Evolutionary conservation across 441 rosid genomes (phyloP), one percentile per base, ranked within the genome.

Genomic region (Adansonia rubrostipa): DNA sequence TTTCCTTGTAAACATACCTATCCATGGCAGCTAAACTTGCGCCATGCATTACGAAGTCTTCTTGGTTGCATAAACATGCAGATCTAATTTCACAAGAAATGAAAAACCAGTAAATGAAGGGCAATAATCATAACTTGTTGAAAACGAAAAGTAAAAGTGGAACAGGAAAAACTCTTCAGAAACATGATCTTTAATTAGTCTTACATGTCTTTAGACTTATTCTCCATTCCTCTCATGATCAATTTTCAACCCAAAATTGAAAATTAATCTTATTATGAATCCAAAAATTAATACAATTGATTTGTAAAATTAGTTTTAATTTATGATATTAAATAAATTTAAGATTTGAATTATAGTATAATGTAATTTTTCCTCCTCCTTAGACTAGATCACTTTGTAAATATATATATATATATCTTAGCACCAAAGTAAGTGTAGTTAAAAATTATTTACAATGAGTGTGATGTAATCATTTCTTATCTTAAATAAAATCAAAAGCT

Each of bases 21-120:
- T 57, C 53, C 9, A 60, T 62, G 79, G 78, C 83, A 75, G 85
- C 85, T 74, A 24, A 80, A 50, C 33, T 75, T 65, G 79, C 81
- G 83, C 79, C 80, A 42, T 65, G 70, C 45, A 45, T 56, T 56
- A 24, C 77, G 77, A 57, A 69, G 19, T 36, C 40, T 36, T 73
- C 81, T 78, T 54, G 67, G n/a, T 42, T 40, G 36, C 10, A 17
- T 67, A 19, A 42, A 9, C 14, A 42, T n/a, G 50, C 15, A 17
- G 33, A 44, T 42, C 14, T 19, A 20, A 60, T 19, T 8, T 9
- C 33, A 19, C 28, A 60, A 60, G 64, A 2, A 42, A 42, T 42
- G 8, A 58, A 60, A 60, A 60, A 9, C 64, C 64, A 3, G 64
- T 20, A 20, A 60, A 20, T 3, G 14, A 20, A 20, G 22, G 13